phyloP scores from a whole-genome alignment of 768 basidiomycete genomes.

The Hebeloma cylindrosporum region DNA sequence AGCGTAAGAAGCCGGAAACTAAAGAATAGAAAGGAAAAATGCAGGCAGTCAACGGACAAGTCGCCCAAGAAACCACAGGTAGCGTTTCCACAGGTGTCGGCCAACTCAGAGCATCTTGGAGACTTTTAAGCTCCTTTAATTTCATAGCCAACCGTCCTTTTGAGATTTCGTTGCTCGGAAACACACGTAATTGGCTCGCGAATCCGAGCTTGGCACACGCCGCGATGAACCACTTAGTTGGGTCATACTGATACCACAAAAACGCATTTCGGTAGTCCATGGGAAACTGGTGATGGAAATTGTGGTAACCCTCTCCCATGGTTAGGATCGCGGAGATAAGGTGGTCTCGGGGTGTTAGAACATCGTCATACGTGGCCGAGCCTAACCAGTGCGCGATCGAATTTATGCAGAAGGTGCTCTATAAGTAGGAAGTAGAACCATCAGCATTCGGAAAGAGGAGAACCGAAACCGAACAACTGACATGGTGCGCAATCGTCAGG shows the following conservation, averaged over 20 bases:
- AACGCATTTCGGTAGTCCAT: slow-evolving; percentile 84
- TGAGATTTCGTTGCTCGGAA: slow-evolving; percentile 85
- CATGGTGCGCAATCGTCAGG: slow-evolving; percentile 78
- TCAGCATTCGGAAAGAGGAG: slow-evolving; percentile 11
- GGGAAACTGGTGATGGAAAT: slow-evolving; percentile 90
- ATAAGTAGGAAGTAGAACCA: slow-evolving; percentile 4
- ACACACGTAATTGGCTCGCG: slow-evolving; percentile 79
- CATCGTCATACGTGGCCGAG: slow-evolving; percentile 79
- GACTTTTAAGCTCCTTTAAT: slow-evolving; percentile 65
- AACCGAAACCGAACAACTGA: slow-evolving; percentile 35
- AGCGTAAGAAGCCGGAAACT: slow-evolving; percentile 1
- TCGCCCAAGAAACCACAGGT: slow-evolving; percentile 80
- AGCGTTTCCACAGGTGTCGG: slow-evolving; percentile 56
- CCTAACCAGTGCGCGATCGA: slow-evolving; percentile 87
- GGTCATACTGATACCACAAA: slow-evolving; percentile 85
- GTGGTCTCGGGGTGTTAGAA: slow-evolving; percentile 73
- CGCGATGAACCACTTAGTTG: slow-evolving; percentile 94
- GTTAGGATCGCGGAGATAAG: slow-evolving; percentile 81
- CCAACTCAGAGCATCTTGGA: slow-evolving; percentile 67
- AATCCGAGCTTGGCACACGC: slow-evolving; percentile 59
- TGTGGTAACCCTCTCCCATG: slow-evolving; percentile 88
- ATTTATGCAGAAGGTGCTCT: slow-evolving; percentile 90
- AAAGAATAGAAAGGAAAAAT: background rate
- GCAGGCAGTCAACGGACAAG: slow-evolving; percentile 48
- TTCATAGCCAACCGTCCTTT: slow-evolving; percentile 85